Percentiles rank a stretch among this genome's conserved stretches.
These are phyloP conservation scores for Calamus simplicifolius DNA, from an alignment of 176 grass and related monocot genomes.

Conservation along the genomic window DNA sequence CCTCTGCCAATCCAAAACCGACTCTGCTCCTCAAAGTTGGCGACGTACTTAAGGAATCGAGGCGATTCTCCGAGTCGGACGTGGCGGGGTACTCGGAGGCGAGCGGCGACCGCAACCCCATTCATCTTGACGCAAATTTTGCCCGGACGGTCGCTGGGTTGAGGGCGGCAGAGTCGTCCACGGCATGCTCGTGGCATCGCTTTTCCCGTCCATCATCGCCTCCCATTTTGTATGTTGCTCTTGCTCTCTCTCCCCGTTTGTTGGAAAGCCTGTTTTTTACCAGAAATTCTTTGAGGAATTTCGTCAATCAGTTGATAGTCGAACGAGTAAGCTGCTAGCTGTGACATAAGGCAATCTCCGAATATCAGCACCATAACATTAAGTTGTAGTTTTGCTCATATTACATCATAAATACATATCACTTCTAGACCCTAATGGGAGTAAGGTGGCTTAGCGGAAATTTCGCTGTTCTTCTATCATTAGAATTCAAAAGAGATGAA, in stretches of 20 bases:
- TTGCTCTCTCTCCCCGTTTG: too few species aligned
- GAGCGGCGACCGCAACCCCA: slow-evolving; percentile 59
- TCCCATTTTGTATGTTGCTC: slow-evolving; percentile 32
- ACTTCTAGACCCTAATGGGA: too few species aligned
- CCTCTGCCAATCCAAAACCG: not conserved
- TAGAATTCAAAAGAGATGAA: too few species aligned
- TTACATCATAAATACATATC: too few species aligned
- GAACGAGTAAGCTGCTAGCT: not conserved
- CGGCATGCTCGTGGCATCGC: slow-evolving; percentile 67
- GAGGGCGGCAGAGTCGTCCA: slow-evolving; percentile 52
- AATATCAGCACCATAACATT: too few species aligned
- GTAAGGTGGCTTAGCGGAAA: too few species aligned
- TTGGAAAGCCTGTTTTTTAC: too few species aligned
- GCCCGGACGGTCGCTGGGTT: slow-evolving; percentile 34
- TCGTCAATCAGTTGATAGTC: slow-evolving; percentile 22
- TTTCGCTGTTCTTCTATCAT: too few species aligned
- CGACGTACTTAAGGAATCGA: slow-evolving; percentile 22
- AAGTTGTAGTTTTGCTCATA: too few species aligned
- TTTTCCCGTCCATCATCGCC: slow-evolving; percentile 64
- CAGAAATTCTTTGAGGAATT: slow-evolving; percentile 12
- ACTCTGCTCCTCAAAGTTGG: slow-evolving; percentile 26
- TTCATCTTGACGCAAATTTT: slow-evolving; percentile 42
- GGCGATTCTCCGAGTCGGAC: slow-evolving; percentile 46
- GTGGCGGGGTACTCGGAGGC: slow-evolving; percentile 39
- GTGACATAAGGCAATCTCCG: too few species aligned